Evolutionary conservation across 306 rosid genomes (phyloP).

Genomic region (Cucurbita ficifolia): DNA sequence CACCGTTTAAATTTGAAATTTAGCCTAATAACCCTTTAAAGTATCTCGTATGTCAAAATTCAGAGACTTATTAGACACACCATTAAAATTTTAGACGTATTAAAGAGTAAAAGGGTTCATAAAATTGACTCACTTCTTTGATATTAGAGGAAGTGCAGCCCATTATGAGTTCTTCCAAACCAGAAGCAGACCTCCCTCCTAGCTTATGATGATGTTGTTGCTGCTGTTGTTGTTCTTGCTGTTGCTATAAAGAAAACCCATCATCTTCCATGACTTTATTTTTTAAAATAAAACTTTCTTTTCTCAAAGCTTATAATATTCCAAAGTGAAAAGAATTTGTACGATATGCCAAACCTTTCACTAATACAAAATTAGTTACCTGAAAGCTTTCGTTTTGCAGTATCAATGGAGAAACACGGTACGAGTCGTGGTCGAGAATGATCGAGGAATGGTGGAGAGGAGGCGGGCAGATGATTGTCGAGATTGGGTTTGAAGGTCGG

Average conservation of each 20-base stretch:
- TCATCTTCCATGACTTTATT: background rate
- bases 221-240: conserved; percentile 13
- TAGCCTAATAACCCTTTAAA: no score
- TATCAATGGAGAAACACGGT: conserved; percentile 49
- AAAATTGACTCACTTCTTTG: conserved; percentile 64
- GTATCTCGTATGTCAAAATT: no score
- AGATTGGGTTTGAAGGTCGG: conserved; percentile 60
- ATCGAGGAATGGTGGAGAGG: conserved; percentile 72
- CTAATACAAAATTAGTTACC: conserved; percentile 22
- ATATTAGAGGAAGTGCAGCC: conserved; percentile 79
- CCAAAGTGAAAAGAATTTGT: background rate
- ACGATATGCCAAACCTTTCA: background rate
- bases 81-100: no score
- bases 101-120: conserved; percentile 38
- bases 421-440: conserved; percentile 60
- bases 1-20: no score
- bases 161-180: conserved; percentile 97
- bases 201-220: conserved; percentile 62
- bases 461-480: conserved; percentile 63
- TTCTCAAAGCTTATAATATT: background rate
- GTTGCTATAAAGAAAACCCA: conserved; percentile 6
- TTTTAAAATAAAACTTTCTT: background rate
- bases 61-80: no score
- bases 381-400: conserved; percentile 64
- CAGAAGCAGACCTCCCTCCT: conserved; percentile 79